Conservation (phyloP, 2,329 filamentous ascomycete species). For the Stagonosporopsis cucurbitacearum region DNA sequence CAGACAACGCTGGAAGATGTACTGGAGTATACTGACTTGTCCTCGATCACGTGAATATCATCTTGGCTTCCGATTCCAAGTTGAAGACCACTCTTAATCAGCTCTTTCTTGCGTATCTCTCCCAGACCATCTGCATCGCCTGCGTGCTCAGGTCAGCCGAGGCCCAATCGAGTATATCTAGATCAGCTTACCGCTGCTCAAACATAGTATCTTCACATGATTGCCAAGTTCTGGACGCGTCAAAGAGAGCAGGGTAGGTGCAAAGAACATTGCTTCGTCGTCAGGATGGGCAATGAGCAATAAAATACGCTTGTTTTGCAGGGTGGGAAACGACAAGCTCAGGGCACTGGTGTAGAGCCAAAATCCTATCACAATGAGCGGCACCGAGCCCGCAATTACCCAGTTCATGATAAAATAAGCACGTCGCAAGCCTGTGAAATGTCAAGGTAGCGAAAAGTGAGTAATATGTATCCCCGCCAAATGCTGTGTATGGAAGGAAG, state of each 20-base stretch:
- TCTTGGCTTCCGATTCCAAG: constrained; percentile 77
- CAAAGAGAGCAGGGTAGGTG: constrained; percentile 84
- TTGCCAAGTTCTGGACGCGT: constrained; percentile 81
- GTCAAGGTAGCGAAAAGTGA: background rate
- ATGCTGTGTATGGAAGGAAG: constrained; percentile 1
- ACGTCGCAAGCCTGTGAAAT: too few relatives aligned
- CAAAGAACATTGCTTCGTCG: constrained; percentile 99
- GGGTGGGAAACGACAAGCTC: constrained; percentile 63
- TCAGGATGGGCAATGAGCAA: constrained; percentile 96
- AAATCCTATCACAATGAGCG: constrained; percentile 51
- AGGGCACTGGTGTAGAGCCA: constrained; percentile 58
- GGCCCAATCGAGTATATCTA: background rate
- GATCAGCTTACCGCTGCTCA: constrained; percentile 73
- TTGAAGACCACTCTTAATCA: constrained; percentile 77
- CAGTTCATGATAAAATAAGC: constrained; percentile 47
- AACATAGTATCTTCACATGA: constrained; percentile 90
- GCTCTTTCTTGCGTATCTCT: constrained; percentile 79
- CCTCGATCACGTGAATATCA: constrained; percentile 86
- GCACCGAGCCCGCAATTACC: constrained; percentile 49
- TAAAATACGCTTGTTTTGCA: constrained; percentile 85
- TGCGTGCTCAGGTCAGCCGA: constrained; percentile 39
- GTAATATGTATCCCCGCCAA: background rate
- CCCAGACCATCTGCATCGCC: constrained; percentile 89
- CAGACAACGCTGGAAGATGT: constrained; percentile 3
- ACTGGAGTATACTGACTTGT: constrained; percentile 58